Evolutionary conservation across 768 basidiomycete species (phyloP).

Genomic region (Agaricus subrufescens): DNA sequence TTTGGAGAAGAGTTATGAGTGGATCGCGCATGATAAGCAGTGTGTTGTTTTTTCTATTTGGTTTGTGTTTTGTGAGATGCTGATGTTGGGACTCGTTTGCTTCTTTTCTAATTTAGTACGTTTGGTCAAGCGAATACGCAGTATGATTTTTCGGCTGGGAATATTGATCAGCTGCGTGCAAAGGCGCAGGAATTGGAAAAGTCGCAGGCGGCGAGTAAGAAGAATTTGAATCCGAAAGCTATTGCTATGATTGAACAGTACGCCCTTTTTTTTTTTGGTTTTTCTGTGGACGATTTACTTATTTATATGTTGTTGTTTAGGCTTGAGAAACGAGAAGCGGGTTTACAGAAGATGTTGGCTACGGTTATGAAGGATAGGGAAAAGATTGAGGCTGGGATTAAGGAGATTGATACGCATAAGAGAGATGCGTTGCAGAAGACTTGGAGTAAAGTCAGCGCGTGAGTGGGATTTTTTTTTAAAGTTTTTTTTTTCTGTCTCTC

Average conservation of each 20-base stretch:
- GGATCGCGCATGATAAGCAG: conserved; percentile 89
- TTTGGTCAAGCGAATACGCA: conserved; percentile 80
- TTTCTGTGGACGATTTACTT: not conserved
- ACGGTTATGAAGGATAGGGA: conserved; percentile 89
- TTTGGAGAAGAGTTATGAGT: conserved; percentile 80
- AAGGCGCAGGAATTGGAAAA: conserved; percentile 73
- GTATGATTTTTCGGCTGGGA: conserved; percentile 72
- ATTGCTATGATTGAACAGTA: conserved; percentile 95
- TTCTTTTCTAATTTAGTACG: conserved; percentile 39
- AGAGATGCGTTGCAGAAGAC: conserved; percentile 90
- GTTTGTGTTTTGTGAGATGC: not conserved
- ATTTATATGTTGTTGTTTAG: conserved; percentile 30
- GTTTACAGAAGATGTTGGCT: conserved; percentile 82
- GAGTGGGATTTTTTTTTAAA: conserved; percentile 21
- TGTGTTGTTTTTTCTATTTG: conserved; percentile 35
- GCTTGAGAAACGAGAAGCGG: conserved; percentile 88
- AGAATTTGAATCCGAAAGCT: conserved; percentile 93
- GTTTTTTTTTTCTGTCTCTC: not conserved
- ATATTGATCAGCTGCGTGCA: conserved; percentile 54
- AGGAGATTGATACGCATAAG: conserved; percentile 91
- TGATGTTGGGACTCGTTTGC: not conserved
- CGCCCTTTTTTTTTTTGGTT: conserved; percentile 24
- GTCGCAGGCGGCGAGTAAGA: conserved; percentile 83
- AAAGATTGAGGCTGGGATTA: conserved; percentile 93
- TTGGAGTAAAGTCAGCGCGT: conserved; percentile 95